Percentiles rank a stretch among this genome's conserved stretches.
Evolutionary conservation across 176 grass and related monocot genomes (phyloP).

Genomic region (Triticum timopheevii): DNA sequence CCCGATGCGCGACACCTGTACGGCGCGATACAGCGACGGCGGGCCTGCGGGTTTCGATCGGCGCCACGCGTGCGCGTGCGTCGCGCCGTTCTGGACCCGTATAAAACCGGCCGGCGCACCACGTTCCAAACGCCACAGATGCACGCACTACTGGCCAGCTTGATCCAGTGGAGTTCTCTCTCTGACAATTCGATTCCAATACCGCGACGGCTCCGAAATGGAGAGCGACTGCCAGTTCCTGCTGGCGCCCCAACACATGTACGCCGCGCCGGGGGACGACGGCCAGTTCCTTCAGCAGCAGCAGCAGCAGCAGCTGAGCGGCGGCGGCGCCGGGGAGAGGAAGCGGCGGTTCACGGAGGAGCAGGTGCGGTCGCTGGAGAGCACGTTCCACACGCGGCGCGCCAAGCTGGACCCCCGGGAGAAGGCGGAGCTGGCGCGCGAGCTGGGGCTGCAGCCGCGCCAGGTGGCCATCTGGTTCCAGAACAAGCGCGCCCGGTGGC

Average conservation of each 20-base stretch:
- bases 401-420: constrained; percentile 78
- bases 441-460: constrained; percentile 82
- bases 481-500: constrained; percentile 90
- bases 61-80: constrained; percentile 18
- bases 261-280: neutral
- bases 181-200: neutral
- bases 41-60: neutral
- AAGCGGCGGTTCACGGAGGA: constrained; percentile 94
- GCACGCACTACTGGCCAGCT: neutral
- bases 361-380: constrained; percentile 91
- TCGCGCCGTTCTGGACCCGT: neutral
- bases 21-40: neutral
- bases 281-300: neutral
- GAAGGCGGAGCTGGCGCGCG: constrained; percentile 76
- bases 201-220: neutral
- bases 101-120: constrained; percentile 19
- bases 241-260: neutral
- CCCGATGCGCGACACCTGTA: constrained; percentile 31
- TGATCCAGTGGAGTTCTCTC: neutral
- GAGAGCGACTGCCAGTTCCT: constrained; percentile 32
- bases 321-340: constrained; percentile 19
- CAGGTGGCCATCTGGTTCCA: constrained; percentile 99
- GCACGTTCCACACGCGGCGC: constrained; percentile 65
- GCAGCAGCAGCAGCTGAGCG: neutral
- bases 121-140: neutral